phyloP scores from a whole-genome alignment of 805 yeast genomes.

The Wickerhamiella domercqiae region DNA sequence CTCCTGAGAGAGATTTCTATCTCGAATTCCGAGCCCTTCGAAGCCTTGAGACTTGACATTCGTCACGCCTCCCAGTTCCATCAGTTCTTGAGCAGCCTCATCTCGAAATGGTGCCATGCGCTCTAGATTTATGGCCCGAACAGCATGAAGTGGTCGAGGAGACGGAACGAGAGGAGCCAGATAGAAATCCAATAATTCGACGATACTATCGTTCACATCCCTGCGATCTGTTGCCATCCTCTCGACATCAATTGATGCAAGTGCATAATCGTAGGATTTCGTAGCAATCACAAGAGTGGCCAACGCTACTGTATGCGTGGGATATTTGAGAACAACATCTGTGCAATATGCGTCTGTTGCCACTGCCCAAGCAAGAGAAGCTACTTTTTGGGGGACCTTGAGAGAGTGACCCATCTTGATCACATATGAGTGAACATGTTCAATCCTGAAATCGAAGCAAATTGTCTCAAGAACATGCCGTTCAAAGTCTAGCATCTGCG shows the following conservation, averaged over 20 bases:
- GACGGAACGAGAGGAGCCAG: constrained; percentile 19
- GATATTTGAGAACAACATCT: constrained; percentile 49
- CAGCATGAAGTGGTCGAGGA: background rate
- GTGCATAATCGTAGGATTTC: constrained; percentile 27
- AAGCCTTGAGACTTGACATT: background rate
- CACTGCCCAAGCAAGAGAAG: constrained; percentile 56
- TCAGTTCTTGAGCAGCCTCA: background rate
- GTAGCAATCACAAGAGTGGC: constrained; percentile 49
- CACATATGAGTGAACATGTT: constrained; percentile 49
- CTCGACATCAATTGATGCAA: constrained; percentile 23
- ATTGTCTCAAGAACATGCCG: constrained; percentile 59
- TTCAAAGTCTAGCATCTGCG: constrained; percentile 35
- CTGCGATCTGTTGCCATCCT: constrained; percentile 14
- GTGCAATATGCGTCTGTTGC: constrained; percentile 60
- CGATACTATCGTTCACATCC: constrained; percentile 33
- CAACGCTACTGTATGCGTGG: constrained; percentile 62
- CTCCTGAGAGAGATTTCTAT: constrained; percentile 22
- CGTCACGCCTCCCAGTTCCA: background rate
- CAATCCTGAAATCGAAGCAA: constrained; percentile 64
- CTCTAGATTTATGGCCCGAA: constrained; percentile 1
- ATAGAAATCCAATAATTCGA: constrained; percentile 45
- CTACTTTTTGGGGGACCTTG: constrained; percentile 32
- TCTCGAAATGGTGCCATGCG: constrained; percentile 1
- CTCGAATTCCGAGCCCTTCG: constrained; percentile 10
- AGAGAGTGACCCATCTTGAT: constrained; percentile 43